phyloP scores from a whole-genome alignment of 352 stramenopile genomes.

The Pythium periplocum region DNA sequence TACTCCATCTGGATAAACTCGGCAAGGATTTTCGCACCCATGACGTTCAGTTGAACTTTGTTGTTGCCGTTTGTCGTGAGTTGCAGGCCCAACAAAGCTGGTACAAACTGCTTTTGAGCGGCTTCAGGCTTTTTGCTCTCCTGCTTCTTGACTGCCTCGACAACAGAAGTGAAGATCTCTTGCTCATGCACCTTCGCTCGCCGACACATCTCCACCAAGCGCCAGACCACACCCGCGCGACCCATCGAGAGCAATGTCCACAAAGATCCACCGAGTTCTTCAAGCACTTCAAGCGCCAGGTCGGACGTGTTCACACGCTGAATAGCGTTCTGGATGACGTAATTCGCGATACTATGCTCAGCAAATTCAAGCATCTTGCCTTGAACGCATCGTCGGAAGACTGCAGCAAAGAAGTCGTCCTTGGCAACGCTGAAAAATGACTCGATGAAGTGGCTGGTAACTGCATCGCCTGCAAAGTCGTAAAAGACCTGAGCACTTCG shows the following conservation, averaged over 20 bases:
- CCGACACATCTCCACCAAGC: conserved; percentile 68
- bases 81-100: conserved; percentile 58
- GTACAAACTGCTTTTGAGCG: conserved; percentile 56
- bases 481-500: conserved; percentile 47
- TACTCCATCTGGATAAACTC: conserved; percentile 65
- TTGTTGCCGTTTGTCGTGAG: conserved; percentile 45
- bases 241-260: conserved; percentile 74
- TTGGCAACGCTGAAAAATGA: conserved; percentile 47
- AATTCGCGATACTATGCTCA: conserved; percentile 75
- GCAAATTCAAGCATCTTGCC: conserved; percentile 62
- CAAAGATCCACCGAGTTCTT: conserved; percentile 48
- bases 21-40: conserved; percentile 70
- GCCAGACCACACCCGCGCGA: conserved; percentile 70
- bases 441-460: conserved; percentile 78
- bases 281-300: conserved; percentile 43
- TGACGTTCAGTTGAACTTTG: conserved; percentile 72
- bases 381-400: conserved; percentile 62
- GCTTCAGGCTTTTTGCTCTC: conserved; percentile 76
- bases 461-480: conserved; percentile 61
- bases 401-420: conserved; percentile 59
- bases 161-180: conserved; percentile 43
- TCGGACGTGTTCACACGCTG: conserved; percentile 37
- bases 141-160: conserved; percentile 65
- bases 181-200: conserved; percentile 48
- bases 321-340: conserved; percentile 75